These are phyloP conservation scores for Claviceps paspali DNA, from an alignment of 2,329 filamentous ascomycete genomes.

Conservation along the genomic window DNA sequence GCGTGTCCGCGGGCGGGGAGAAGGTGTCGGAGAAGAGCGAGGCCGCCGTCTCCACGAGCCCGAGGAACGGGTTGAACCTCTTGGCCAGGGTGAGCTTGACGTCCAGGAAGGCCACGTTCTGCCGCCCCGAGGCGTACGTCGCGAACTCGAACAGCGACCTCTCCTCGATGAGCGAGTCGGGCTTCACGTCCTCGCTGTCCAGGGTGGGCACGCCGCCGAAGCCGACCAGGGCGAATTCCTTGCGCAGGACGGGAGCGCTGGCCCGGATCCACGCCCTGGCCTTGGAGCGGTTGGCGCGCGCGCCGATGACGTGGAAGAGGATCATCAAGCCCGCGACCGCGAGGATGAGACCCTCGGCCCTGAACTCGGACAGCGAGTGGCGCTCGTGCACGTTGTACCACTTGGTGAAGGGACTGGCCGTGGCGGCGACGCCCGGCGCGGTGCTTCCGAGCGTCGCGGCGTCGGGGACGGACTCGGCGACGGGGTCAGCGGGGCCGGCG, in stretches of 20 bases:
- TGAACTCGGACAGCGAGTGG: constrained; percentile 69
- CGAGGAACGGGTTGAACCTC: constrained; percentile 65
- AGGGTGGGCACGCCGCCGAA: constrained; percentile 46
- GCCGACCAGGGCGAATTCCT: constrained; percentile 79
- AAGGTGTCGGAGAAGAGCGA: constrained; percentile 72
- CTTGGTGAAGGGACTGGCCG: constrained; percentile 60
- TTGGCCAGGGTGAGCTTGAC: constrained; percentile 68
- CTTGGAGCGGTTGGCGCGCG: constrained; percentile 62
- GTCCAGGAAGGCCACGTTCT: constrained; percentile 86
- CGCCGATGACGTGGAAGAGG: constrained; percentile 66
- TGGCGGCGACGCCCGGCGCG: constrained; percentile 29
- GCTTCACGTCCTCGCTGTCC: constrained; percentile 23
- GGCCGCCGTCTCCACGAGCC: constrained; percentile 46
- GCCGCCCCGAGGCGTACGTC: constrained; percentile 77
- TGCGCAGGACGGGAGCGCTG: constrained; percentile 54
- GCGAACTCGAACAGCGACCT: constrained; percentile 76
- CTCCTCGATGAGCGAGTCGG: constrained; percentile 53
- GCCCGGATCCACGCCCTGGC: constrained; percentile 67
- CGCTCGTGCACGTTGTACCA: constrained; percentile 98
- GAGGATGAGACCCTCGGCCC: constrained; percentile 70
- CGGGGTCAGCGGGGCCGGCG: constrained; percentile 58
- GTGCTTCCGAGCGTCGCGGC: constrained; percentile 31
- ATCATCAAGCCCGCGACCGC: constrained; percentile 60
- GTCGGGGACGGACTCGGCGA: constrained; percentile 32
- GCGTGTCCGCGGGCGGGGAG: constrained; percentile 49